Evolutionary conservation across 257 asterid genomes (phyloP), one percentile per base, ranked within the genome.

Genomic region (Solanum chaucha): DNA sequence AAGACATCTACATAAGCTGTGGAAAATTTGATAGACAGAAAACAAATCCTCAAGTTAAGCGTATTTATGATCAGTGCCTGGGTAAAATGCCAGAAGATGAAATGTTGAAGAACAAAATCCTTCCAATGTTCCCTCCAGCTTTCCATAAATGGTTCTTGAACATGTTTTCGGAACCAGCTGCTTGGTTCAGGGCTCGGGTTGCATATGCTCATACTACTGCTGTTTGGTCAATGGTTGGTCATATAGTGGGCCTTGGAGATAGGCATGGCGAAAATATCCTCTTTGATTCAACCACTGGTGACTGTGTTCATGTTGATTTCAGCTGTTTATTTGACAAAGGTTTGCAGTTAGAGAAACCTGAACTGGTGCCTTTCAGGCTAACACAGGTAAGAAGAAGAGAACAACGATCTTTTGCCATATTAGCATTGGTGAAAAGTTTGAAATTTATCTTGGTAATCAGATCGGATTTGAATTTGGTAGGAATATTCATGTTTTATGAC

Each of bases 141-240:
- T 97, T 97, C 92, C 98, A 94, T 88, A 97, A 91, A 91, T 97
- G 99, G 99, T 97, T 95, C 88, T 89, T 94, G 72, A 95, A 95
- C 92, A 95, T 98, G 71, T 97, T 97, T 88, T 94, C 98, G 13
- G 99, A 97, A 89, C 99, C 99, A 86, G 99, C 99, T 90, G 95
- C 94, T 88, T 97, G 99, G 99, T 97, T 97, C 90, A 94, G 98
- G 91, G 98, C 98, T 71, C 95, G 99, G 14, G 89, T 92, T 88
- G 96, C 99, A 80, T 97, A 94, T 90, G 96, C 98, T 40, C 99
- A 95, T 88, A 95, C 98, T 86, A 93, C 97, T 87, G 99, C 99
- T 58, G 99, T 97, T 87, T 95, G 99, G 99, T 95, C 99, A 85
- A 97, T 97, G 99, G 99, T 97, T 90, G 99, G 98, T 70, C 99